Base-by-base conservation (phyloP, 1,139 yeast species). In the Magnusiomyces sp. region DNA sequence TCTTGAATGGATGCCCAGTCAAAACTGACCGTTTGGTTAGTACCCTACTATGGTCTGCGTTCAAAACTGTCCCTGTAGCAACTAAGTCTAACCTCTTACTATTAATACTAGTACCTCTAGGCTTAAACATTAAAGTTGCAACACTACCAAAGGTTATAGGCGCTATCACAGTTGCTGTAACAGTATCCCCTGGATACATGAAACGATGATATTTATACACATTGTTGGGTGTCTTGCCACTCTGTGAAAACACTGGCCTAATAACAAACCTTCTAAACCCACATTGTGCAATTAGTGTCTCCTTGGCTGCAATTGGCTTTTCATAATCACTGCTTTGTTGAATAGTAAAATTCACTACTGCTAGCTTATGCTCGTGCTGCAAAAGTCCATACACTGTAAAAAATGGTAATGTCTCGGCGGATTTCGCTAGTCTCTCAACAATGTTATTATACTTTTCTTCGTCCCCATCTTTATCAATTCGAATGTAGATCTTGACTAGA, bases 1-100 rank as follows among this genome's bases (percentile, higher is more conserved):
- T 90, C 73, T 90, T 92, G 68, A 89, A 83, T 40, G 97, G 95
- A 59, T 88, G 90, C 49, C 98, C 98, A 0, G 98, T 92, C 53
- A 94, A 71, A 9, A 92, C 81, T 2, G 84, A 82, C 63, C 97
- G 79, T 75, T 92, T 90, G 34, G 95, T 95, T 53, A 89, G 66
- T 29, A 90, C 76, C 67, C 98, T 78, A 17, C 84, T 76, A 61
- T 84, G 88, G 67, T 92, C 97, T 46, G 90, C 79, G 63, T 88
- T 89, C 62, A 86, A 74, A 71, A 88, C 86, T 0, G 95, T 80
- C 41, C 99, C 99, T 56, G 87, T 86, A 5, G 95, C 98, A 27
- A 92, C 73, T 50, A 89, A 73, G 60, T 84, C 84, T 40, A 89
- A 64, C 7, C 29, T 23, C 4, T 7, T 7, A 23, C 29, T 23